Evolutionary conservation across 257 asterid species (phyloP).

Genomic region (Ballota nigra): DNA sequence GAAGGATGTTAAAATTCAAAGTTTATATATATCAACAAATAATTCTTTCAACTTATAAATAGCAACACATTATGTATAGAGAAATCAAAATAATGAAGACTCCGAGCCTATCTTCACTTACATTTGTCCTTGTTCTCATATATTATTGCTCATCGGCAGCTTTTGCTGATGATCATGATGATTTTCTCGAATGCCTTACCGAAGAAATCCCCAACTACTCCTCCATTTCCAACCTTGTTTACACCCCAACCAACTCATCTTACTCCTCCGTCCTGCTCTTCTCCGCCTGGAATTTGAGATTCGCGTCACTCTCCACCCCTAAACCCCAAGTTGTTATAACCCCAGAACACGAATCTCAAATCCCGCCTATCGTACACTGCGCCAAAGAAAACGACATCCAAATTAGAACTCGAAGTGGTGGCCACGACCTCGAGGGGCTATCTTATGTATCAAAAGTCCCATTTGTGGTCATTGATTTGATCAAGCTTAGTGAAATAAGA

Average conservation of each 20-base stretch:
- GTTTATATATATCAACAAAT: too few relatives aligned
- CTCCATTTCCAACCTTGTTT: too few relatives aligned
- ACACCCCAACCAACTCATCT: neutral
- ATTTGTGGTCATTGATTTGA: too few relatives aligned
- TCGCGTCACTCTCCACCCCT: neutral
- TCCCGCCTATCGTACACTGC: too few relatives aligned
- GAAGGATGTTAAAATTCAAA: too few relatives aligned
- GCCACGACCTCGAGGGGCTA: neutral
- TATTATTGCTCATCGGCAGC: neutral
- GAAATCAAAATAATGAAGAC: neutral
- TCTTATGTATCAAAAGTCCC: too few relatives aligned
- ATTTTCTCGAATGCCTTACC: neutral
- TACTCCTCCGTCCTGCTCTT: neutral
- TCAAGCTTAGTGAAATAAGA: too few relatives aligned
- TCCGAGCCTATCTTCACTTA: neutral
- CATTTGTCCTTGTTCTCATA: neutral
- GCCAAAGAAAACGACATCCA: neutral
- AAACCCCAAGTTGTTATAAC: slow-evolving; percentile 11
- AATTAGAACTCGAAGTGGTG: neutral
- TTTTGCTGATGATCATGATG: neutral
- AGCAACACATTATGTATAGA: too few relatives aligned
- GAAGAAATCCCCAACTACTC: neutral
- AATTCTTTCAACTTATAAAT: too few relatives aligned
- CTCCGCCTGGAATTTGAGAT: slow-evolving; percentile 1
- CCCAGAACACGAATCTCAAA: neutral